Percentiles rank a stretch among this genome's conserved stretches.
Conservation (phyloP, 83 land plant genomes). For the Isoetes engelmannii region DNA sequence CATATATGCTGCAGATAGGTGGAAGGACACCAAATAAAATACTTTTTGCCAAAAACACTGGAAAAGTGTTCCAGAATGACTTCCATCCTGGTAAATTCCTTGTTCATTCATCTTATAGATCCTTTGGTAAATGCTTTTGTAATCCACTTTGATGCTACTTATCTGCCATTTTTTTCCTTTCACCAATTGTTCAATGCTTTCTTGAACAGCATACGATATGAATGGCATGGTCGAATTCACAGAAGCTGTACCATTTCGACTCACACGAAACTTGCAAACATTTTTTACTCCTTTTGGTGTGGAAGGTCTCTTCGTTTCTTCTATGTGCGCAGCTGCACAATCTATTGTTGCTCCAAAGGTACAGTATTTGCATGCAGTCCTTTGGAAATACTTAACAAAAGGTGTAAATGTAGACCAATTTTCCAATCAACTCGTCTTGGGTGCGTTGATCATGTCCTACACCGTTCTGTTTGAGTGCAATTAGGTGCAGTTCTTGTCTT, state of each 20-base stretch:
- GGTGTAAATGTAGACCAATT: background rate
- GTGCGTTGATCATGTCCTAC: too few relatives aligned
- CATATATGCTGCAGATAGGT: constrained; percentile 98
- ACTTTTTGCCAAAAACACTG: constrained; percentile 94
- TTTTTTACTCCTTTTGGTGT: constrained; percentile 96
- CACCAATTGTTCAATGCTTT: background rate
- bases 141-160: background rate
- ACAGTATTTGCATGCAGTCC: background rate
- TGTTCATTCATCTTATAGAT: background rate
- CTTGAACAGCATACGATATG: constrained; percentile 73
- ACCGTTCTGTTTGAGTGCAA: too few relatives aligned
- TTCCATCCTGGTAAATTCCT: constrained; percentile 81
- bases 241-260: constrained; percentile 95
- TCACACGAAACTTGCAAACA: constrained; percentile 87
- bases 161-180: background rate
- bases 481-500: too few relatives aligned
- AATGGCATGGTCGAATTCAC: constrained; percentile 95
- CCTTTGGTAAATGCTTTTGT: background rate
- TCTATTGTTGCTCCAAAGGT: constrained; percentile 88
- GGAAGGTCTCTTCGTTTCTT: constrained; percentile 94
- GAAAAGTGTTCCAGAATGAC: constrained; percentile 94
- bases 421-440: background rate
- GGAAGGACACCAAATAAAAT: constrained; percentile 97
- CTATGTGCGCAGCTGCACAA: constrained; percentile 98
- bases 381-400: background rate